A percentile compares a stretch with the other conserved stretches of the same genome.
Evolutionary conservation across 495 filamentous ascomycete genomes (phyloP).

Genomic region (Annulohypoxylon nitens): DNA sequence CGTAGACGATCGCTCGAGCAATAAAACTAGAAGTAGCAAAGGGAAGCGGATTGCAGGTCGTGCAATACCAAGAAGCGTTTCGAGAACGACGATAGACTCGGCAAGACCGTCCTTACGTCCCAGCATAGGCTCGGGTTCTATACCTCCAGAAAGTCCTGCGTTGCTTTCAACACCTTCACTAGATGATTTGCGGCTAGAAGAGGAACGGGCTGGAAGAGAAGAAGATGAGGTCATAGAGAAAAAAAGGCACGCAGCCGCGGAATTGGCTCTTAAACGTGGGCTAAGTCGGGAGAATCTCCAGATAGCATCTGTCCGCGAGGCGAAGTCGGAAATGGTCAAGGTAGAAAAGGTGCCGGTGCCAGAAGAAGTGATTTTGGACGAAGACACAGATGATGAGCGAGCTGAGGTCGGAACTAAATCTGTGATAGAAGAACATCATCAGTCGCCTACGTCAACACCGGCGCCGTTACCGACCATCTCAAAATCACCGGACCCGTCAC

Average conservation of each 20-base stretch:
- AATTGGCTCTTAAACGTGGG: conserved; percentile 78
- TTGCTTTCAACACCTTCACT: conserved; percentile 67
- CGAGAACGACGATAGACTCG: conserved; percentile 65
- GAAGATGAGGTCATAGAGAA: conserved; percentile 79
- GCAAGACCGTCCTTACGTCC: conserved; percentile 54
- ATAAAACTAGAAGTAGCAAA: conserved; percentile 71
- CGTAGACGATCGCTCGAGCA: conserved; percentile 80
- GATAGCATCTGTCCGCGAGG: conserved; percentile 45
- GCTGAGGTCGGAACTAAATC: conserved; percentile 15
- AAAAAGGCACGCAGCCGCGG: conserved; percentile 77
- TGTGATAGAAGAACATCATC: conserved; percentile 26
- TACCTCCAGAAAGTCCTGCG: conserved; percentile 53
- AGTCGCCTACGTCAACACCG: conserved; percentile 1
- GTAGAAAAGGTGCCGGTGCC: conserved; percentile 45
- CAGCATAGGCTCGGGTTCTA: conserved; percentile 52
- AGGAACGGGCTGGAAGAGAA: conserved; percentile 73
- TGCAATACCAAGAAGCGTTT: conserved; percentile 68
- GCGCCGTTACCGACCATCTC: conserved; percentile 7
- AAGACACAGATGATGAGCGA: conserved; percentile 44
- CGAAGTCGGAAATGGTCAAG: conserved; percentile 48
- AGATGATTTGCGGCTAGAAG: conserved; percentile 80
- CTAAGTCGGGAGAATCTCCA: conserved; percentile 60
- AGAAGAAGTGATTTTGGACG: conserved; percentile 43
- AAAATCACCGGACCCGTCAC: conserved; percentile 22
- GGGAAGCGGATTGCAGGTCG: conserved; percentile 70